A percentile compares a stretch with the other conserved stretches of the same genome.
Evolutionary conservation across 179 eudicot species (phyloP).

Genomic region (Spergularia azorica): DNA sequence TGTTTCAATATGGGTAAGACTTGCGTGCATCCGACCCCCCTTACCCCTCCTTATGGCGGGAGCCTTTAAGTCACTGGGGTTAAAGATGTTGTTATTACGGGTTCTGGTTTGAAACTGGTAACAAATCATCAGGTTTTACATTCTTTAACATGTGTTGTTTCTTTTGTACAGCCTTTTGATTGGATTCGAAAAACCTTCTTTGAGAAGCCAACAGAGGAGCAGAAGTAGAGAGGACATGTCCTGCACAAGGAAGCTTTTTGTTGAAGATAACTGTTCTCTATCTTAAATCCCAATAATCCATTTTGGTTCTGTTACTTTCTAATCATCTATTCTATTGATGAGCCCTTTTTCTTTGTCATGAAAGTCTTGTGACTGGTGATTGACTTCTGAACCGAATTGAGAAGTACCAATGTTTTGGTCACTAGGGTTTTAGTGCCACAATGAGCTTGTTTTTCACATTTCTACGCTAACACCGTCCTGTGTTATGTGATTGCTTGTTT

Average conservation of each 20-base stretch:
- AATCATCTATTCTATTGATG: constrained; percentile 13
- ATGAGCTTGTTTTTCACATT: background rate
- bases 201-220: constrained; percentile 33
- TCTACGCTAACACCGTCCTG: too few relatives aligned
- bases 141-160: constrained; percentile 1
- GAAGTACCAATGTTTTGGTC: background rate
- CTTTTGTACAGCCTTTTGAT: constrained; percentile 33
- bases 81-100: too few relatives aligned
- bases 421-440: background rate
- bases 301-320: constrained; percentile 15
- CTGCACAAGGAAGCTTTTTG: background rate
- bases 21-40: too few relatives aligned
- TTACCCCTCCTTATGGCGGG: too few relatives aligned
- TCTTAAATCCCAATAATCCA: constrained; percentile 25
- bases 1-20: too few relatives aligned
- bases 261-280: constrained; percentile 16
- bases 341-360: constrained; percentile 10
- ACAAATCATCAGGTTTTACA: background rate
- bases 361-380: background rate
- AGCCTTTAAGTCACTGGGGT: too few relatives aligned
- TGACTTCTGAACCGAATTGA: constrained; percentile 16
- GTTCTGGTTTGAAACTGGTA: too few relatives aligned
- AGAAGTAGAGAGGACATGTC: constrained; percentile 6
- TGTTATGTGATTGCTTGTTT: too few relatives aligned
- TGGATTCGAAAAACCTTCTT: constrained; percentile 37